phyloP scores from a whole-genome alignment of 495 filamentous ascomycete species.

The Aeminium ludgeri region DNA sequence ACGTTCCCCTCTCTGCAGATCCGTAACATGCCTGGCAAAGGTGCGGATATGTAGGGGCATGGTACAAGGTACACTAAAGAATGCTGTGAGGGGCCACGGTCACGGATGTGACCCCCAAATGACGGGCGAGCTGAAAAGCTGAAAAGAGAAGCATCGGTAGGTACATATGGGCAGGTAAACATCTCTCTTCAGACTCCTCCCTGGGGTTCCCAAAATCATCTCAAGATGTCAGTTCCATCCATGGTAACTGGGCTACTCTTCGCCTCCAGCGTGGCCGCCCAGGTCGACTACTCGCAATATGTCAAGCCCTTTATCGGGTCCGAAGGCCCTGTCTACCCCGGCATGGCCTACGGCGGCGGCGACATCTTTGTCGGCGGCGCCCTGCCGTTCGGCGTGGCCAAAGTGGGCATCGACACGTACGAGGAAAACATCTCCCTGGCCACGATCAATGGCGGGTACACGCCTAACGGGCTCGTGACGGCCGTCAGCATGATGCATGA shows the following conservation, averaged over 20 bases:
- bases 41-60: too few relatives aligned
- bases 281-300: slow-evolving; percentile 21
- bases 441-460: slow-evolving; percentile 24
- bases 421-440: slow-evolving; percentile 19
- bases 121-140: too few relatives aligned
- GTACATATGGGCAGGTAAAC: too few relatives aligned
- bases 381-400: slow-evolving; percentile 22
- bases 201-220: too few relatives aligned
- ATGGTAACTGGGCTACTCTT: neutral
- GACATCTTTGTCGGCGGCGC: slow-evolving; percentile 24
- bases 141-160: too few relatives aligned
- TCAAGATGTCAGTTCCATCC: too few relatives aligned
- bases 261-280: neutral
- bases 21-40: too few relatives aligned
- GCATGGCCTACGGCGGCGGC: slow-evolving; percentile 23
- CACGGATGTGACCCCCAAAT: too few relatives aligned
- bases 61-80: too few relatives aligned
- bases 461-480: slow-evolving; percentile 21
- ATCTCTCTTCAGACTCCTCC: too few relatives aligned
- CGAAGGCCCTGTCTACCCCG: slow-evolving; percentile 19
- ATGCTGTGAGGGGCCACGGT: too few relatives aligned
- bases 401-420: slow-evolving; percentile 24
- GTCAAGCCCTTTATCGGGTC: slow-evolving; percentile 25
- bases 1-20: too few relatives aligned
- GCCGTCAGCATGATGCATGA: slow-evolving; percentile 24